phyloP scores from a whole-genome alignment of 2,329 filamentous ascomycete species.

The Talaromyces marneffei region DNA sequence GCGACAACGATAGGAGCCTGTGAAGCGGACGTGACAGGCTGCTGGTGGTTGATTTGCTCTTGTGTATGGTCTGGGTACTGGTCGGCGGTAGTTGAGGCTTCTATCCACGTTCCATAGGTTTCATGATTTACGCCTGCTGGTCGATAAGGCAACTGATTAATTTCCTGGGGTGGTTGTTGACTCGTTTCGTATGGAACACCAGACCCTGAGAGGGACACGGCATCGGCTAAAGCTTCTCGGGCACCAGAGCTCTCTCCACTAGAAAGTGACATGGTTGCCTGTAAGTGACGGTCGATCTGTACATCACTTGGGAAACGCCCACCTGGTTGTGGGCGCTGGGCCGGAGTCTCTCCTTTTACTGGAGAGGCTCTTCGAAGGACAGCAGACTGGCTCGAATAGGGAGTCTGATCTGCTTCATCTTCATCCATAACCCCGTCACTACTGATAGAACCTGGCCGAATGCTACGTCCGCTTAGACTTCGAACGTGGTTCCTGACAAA shows the following conservation, averaged over 20 bases:
- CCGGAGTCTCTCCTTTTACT: slow-evolving; percentile 34
- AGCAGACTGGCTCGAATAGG: slow-evolving; percentile 55
- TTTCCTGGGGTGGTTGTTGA: slow-evolving; percentile 27
- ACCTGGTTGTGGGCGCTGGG: slow-evolving; percentile 77
- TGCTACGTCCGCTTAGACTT: slow-evolving; percentile 62
- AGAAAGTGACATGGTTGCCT: slow-evolving; percentile 71
- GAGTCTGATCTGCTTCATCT: slow-evolving; percentile 60
- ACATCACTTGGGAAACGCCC: slow-evolving; percentile 95
- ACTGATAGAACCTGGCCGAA: slow-evolving; percentile 56
- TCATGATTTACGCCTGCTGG: slow-evolving; percentile 22
- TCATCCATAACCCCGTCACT: slow-evolving; percentile 76
- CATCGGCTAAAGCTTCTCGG: slow-evolving; percentile 55
- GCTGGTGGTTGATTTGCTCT: not conserved
- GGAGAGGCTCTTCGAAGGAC: slow-evolving; percentile 35
- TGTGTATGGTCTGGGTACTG: slow-evolving; percentile 7
- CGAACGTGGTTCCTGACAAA: slow-evolving; percentile 79
- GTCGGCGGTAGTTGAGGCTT: slow-evolving; percentile 25
- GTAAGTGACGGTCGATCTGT: slow-evolving; percentile 78
- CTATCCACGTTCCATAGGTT: slow-evolving; percentile 51
- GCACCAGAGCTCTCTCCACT: slow-evolving; percentile 72
- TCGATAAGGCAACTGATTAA: slow-evolving; percentile 7
- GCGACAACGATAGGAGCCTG: slow-evolving; percentile 6
- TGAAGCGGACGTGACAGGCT: not conserved
- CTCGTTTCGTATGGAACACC: slow-evolving; percentile 31
- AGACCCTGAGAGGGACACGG: slow-evolving; percentile 50